Evolutionary conservation across 495 filamentous ascomycete species (phyloP), one percentile per base, ranked within the genome.

Genomic region (Penicillium salamii): DNA sequence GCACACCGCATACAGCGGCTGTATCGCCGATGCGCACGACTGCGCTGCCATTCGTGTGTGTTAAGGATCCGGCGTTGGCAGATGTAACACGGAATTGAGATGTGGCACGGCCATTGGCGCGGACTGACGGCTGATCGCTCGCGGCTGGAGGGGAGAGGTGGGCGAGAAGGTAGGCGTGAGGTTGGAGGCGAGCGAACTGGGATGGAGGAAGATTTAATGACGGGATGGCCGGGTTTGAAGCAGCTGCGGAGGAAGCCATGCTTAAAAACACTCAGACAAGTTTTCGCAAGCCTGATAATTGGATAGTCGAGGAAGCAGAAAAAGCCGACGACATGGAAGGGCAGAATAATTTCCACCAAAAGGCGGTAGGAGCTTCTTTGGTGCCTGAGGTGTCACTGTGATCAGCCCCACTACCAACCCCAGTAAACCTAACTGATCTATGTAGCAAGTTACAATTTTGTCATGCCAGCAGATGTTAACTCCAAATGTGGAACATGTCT

Each of bases 11-110:
- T 15, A 98, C 89, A 6, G 90, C 89, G 0, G 90, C 87, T 7
- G 91, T 97, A 64, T 97, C 89, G 32, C 95, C 93, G 20, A 82
- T 69, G 24, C 95, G 80, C 20, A 97, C 87, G 1, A 97, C 87
- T 5, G 91, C 86, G 57, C 86, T 91, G 36, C 93, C 93, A 63
- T 91, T 82, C 39, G 88, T 85, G 63, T 98, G 91, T 2, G 88
- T 87, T 40, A 98, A 77, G 4, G 87, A 88, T 43, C 84, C 82
- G 4, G 84, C 85, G 66, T 96, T 90, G 49, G 89, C 72, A 7
- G 81, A 80, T 7, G 85, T 80, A 17, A 78, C 65, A 31, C 93
- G 87, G 31, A 86, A 82, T 61, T 88, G 76, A 7, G 78, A 65
- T 12, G 90, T 81, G 3, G 71, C 61, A 50, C 93, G 90, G 46